Percentiles rank a stretch among this genome's conserved stretches.
Evolutionary conservation across 768 basidiomycete species (phyloP).

Genomic region (Sarcodon sp.): DNA sequence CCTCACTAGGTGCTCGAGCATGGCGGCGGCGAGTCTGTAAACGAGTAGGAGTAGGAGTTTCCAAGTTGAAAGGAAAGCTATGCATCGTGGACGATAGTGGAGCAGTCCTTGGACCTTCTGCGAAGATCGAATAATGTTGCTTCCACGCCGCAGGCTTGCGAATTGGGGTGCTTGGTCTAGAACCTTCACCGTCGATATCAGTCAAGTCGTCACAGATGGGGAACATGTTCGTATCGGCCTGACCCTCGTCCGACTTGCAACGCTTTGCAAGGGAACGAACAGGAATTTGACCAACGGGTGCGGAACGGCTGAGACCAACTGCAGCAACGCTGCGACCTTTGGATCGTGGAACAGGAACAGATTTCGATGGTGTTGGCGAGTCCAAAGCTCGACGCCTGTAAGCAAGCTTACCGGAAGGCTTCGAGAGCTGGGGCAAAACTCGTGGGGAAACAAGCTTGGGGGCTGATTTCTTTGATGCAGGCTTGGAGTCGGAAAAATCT

Average conservation of each 20-base stretch:
- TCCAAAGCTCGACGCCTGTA: conserved; percentile 33
- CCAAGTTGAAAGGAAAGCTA: conserved; percentile 26
- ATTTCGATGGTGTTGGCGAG: conserved; percentile 24
- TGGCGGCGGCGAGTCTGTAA: conserved; percentile 27
- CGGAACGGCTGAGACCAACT: conserved; percentile 33
- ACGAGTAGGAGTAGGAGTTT: conserved; percentile 22
- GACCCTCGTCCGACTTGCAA: conserved; percentile 14
- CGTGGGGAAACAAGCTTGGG: conserved; percentile 11
- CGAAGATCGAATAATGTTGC: conserved; percentile 15
- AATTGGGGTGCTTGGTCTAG: conserved; percentile 20
- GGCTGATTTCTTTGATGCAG: conserved; percentile 17
- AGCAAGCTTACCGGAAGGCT: conserved; percentile 43
- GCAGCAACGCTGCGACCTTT: conserved; percentile 5
- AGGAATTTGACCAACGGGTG: conserved; percentile 20
- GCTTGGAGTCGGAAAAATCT: conserved; percentile 15
- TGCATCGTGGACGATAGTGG: conserved; percentile 24
- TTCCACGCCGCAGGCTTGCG: conserved; percentile 16
- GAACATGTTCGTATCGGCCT: conserved; percentile 23
- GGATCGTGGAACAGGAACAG: conserved; percentile 37
- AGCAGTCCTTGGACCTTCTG: conserved; percentile 36
- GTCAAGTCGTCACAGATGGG: conserved; percentile 67
- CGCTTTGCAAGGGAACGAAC: conserved; percentile 18
- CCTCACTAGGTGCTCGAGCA: conserved; percentile 54
- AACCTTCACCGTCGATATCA: conserved; percentile 29
- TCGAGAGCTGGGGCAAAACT: conserved; percentile 28